Percentiles rank a stretch among this genome's conserved stretches.
Evolutionary conservation across 371 early-diverging fungal species (phyloP).

Genomic region (Saksenaea vasiformis): DNA sequence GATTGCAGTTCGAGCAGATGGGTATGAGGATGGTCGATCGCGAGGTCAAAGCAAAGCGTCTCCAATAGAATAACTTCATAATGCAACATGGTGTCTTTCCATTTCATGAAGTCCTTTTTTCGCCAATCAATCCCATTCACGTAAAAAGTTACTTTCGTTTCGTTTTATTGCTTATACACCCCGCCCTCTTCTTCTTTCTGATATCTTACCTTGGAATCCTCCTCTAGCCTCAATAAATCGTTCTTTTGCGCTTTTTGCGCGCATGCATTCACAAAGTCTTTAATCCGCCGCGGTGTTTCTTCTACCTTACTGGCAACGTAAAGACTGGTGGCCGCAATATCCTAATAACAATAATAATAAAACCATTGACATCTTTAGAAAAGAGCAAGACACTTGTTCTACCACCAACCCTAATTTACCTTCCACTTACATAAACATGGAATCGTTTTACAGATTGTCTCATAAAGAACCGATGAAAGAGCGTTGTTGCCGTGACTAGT

Average conservation of each 20-base stretch:
- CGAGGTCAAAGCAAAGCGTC: constrained; percentile 78
- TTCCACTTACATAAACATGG: constrained; percentile 64
- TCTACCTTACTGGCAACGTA: constrained; percentile 83
- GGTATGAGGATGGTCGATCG: constrained; percentile 72
- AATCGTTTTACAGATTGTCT: constrained; percentile 67
- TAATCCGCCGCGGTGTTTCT: constrained; percentile 68
- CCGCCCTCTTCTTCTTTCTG: background rate
- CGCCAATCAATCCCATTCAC: background rate
- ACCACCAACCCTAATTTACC: background rate
- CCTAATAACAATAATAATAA: constrained; percentile 55
- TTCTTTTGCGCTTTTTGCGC: constrained; percentile 66
- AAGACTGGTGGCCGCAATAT: constrained; percentile 76
- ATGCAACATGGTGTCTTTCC: constrained; percentile 69
- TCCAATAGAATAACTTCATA: constrained; percentile 75
- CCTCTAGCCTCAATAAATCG: constrained; percentile 47
- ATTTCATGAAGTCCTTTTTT: constrained; percentile 61
- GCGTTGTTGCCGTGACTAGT: constrained; percentile 69
- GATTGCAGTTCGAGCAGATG: constrained; percentile 49
- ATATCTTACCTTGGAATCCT: constrained; percentile 38
- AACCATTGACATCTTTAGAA: background rate
- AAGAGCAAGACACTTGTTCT: background rate
- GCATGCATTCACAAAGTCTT: constrained; percentile 58
- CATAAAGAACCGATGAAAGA: constrained; percentile 84
- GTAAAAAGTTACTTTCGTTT: constrained; percentile 8
- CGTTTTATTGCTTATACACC: constrained; percentile 14